A percentile compares a stretch with the other conserved stretches of the same genome.
These are phyloP conservation scores for Phytopythium oedochilum DNA, from an alignment of 352 stramenopile species.

Conservation along the genomic window DNA sequence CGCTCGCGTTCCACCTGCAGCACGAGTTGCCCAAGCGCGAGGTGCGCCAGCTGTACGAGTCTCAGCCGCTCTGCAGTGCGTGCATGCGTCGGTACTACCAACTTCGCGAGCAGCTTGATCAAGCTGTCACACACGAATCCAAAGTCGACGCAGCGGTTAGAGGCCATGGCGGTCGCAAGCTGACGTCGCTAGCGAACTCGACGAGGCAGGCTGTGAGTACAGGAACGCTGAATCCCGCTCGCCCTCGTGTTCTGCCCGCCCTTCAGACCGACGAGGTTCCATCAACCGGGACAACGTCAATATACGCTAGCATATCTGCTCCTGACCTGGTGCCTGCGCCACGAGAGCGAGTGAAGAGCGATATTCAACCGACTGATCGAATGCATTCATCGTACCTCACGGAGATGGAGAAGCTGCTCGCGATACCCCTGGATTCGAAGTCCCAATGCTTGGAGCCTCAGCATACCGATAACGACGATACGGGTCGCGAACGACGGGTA, in stretches of 20 bases:
- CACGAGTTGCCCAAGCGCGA: conserved; percentile 48
- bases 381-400: conserved; percentile 27
- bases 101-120: conserved; percentile 34
- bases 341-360: not conserved
- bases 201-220: not conserved
- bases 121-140: conserved; percentile 6
- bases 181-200: not conserved
- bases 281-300: not conserved
- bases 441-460: not conserved
- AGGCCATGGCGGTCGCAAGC: not conserved
- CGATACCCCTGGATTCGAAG: not conserved
- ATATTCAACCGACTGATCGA: not conserved
- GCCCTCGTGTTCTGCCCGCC: not conserved
- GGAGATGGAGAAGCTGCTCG: conserved; percentile 51
- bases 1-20: conserved; percentile 52
- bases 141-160: not conserved
- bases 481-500: not conserved
- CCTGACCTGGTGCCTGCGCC: not conserved
- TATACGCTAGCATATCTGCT: not conserved
- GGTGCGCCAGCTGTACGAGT: conserved; percentile 46
- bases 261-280: not conserved
- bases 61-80: conserved; percentile 38
- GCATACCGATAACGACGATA: not conserved
- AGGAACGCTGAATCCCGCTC: not conserved
- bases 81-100: conserved; percentile 46